Evolutionary conservation across 2,329 filamentous ascomycete species (phyloP).

Genomic region (Alternaria postmessia): DNA sequence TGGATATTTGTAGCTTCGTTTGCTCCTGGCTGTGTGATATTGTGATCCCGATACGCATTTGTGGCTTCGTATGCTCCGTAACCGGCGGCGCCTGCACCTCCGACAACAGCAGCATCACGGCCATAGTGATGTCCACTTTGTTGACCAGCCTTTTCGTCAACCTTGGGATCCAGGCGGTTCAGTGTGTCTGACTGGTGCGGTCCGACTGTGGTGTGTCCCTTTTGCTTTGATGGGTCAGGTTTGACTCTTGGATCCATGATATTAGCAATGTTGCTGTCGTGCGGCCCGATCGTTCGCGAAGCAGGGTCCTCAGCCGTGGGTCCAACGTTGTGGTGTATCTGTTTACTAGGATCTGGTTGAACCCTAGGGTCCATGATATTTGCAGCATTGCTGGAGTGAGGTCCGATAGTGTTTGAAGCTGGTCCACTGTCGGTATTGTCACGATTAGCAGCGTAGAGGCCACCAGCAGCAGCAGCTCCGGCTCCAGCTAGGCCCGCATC

Average conservation of each 20-base stretch:
- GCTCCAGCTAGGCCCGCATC: constrained; percentile 31
- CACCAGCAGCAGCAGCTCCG: constrained; percentile 26
- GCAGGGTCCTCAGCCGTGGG: constrained; percentile 36
- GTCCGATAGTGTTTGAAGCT: constrained; percentile 37
- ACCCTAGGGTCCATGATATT: constrained; percentile 48
- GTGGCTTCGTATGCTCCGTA: constrained; percentile 46
- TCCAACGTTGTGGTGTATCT: constrained; percentile 31
- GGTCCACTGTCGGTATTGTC: constrained; percentile 31
- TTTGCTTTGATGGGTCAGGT: constrained; percentile 41
- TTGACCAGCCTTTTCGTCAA: constrained; percentile 26
- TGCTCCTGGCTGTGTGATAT: constrained; percentile 36
- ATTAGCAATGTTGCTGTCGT: constrained; percentile 44
- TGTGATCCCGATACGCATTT: constrained; percentile 40
- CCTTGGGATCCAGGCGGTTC: constrained; percentile 39
- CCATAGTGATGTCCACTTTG: constrained; percentile 32
- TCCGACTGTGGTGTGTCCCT: constrained; percentile 35
- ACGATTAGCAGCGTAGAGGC: constrained; percentile 24
- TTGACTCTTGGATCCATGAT: constrained; percentile 43
- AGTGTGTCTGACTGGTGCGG: constrained; percentile 37
- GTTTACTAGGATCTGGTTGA: constrained; percentile 29
- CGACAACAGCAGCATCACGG: constrained; percentile 40
- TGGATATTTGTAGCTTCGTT: neutral
- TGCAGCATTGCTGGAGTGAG: constrained; percentile 44
- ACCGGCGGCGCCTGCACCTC: constrained; percentile 41
- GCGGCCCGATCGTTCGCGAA: constrained; percentile 39